Conservation (phyloP, 805 yeast species). For the Yarrowia sp. region DNA sequence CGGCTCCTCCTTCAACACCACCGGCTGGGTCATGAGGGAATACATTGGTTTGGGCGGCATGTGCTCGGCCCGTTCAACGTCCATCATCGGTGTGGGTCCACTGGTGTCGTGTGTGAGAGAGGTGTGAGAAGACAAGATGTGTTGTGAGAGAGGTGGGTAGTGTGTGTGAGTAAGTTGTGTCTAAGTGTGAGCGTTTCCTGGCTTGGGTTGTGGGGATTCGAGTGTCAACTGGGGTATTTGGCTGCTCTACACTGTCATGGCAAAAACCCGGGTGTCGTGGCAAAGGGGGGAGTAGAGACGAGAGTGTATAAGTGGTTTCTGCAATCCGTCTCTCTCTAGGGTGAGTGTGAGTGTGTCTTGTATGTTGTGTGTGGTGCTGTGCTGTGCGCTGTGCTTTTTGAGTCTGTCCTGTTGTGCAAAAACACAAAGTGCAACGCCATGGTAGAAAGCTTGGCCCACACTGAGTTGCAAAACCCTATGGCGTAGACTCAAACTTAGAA, state of each 20-base stretch:
- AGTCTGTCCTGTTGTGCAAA: slow-evolving; percentile 25
- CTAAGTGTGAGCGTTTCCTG: too few relatives aligned
- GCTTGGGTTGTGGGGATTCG: too few relatives aligned
- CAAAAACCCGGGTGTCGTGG: neutral
- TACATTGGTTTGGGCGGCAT: slow-evolving; percentile 39
- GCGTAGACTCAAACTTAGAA: slow-evolving; percentile 17
- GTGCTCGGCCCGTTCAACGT: slow-evolving; percentile 37
- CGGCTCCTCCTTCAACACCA: slow-evolving; percentile 28
- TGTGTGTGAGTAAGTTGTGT: neutral
- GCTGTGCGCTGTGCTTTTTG: slow-evolving; percentile 36
- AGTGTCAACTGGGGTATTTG: too few relatives aligned
- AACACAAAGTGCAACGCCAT: slow-evolving; percentile 24
- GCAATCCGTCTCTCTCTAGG: slow-evolving; percentile 18
- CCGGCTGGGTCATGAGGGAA: slow-evolving; percentile 37
- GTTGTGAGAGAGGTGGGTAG: neutral
- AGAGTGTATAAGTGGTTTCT: slow-evolving; percentile 6
- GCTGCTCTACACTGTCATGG: slow-evolving; percentile 29
- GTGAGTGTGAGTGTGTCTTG: neutral
- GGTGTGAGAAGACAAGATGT: neutral
- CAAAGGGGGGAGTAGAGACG: too few relatives aligned
- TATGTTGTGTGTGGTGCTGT: slow-evolving; percentile 25
- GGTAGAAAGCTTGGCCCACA: slow-evolving; percentile 13
- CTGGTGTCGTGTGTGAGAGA: slow-evolving; percentile 8
- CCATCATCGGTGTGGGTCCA: slow-evolving; percentile 30
- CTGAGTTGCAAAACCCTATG: slow-evolving; percentile 15